Evolutionary conservation across 1,139 yeast genomes (phyloP), one percentile per base, ranked within the genome.

Genomic region (Pichia sp.): DNA sequence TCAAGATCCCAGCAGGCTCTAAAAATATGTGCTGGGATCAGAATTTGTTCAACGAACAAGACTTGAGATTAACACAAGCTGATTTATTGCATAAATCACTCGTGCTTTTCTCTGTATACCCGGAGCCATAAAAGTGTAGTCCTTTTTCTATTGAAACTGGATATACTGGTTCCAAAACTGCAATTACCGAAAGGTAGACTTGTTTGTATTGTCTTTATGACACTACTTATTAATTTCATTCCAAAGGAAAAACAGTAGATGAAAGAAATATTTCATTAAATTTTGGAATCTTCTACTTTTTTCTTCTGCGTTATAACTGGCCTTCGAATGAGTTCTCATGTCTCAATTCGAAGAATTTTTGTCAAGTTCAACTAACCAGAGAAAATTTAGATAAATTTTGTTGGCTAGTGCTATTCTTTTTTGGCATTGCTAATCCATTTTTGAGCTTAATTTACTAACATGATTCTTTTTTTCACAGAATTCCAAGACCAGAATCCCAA

Each of bases 401-500:
- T 30, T 30, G 32, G 32, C 21, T 30, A 30, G 32, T 30, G 32
- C 32, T 30, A 7, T 30, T 30, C 11, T n/a, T n/a, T 17, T 8
- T 30, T 17, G 21, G 32, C 32, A 30, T 30, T 17, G 18, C 32
- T 30, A 28, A 24, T 7, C 10, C 10, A 6, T 24, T 24, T 5
- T 14, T 14, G 15, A 14, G 30, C 15, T 15, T 41, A 35, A 14
- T 25, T 36, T 46, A 47, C 48, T 48, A 48, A 47, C 51, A 35
- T 25, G 26, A 42, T 40, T 44, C 61, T 62, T 58, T 60, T 54
- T 46, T 39, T 20, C 39, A 33, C 40, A 56, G 77, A 46, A 52
- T 61, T 45, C 54, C 61, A 48, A 51, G 53, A 71, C 98, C 98
- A 74, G 98, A 91, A 83, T 76, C 96, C 65, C 85, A 84, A 67